Evolutionary conservation across 23 red algal genomes (phyloP).

Genomic region (Gracilaria vermiculophylla): DNA sequence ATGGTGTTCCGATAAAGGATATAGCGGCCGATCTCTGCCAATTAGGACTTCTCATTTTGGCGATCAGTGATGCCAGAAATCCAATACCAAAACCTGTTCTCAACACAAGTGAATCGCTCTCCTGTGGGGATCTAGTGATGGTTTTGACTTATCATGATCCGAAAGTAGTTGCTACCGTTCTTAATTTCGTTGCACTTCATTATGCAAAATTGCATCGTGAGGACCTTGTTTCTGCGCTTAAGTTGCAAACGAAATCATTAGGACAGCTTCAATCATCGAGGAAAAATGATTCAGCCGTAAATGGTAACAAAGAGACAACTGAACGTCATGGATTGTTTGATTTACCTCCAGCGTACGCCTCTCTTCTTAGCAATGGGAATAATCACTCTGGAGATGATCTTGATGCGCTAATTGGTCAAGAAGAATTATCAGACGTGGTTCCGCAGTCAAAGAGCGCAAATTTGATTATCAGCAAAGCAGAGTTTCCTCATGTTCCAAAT

Average conservation of each 20-base stretch:
- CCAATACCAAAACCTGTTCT: constrained; percentile 13
- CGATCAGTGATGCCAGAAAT: constrained; percentile 5
- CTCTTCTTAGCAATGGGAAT: neutral
- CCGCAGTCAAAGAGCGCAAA: neutral
- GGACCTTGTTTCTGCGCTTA: neutral
- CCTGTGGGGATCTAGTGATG: constrained; percentile 42
- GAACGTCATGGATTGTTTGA: neutral
- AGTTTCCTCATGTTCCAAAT: neutral
- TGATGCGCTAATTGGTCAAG: constrained; percentile 5
- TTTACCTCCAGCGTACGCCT: neutral
- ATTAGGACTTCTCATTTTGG: constrained; percentile 29
- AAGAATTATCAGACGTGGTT: neutral
- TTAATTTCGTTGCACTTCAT: constrained; percentile 20
- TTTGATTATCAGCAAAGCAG: neutral
- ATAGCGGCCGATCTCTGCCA: constrained; percentile 46
- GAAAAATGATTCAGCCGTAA: too few species aligned
- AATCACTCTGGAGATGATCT: constrained; percentile 24
- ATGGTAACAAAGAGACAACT: neutral
- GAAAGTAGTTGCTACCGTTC: neutral
- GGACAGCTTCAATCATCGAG: neutral
- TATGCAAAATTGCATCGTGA: neutral
- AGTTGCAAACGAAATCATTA: too few species aligned
- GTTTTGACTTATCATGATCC: constrained; percentile 60
- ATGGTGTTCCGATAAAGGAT: constrained; percentile 39
- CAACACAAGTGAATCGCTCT: neutral